phyloP scores from a whole-genome alignment of 805 yeast species.

The Komagataella phaffii region DNA sequence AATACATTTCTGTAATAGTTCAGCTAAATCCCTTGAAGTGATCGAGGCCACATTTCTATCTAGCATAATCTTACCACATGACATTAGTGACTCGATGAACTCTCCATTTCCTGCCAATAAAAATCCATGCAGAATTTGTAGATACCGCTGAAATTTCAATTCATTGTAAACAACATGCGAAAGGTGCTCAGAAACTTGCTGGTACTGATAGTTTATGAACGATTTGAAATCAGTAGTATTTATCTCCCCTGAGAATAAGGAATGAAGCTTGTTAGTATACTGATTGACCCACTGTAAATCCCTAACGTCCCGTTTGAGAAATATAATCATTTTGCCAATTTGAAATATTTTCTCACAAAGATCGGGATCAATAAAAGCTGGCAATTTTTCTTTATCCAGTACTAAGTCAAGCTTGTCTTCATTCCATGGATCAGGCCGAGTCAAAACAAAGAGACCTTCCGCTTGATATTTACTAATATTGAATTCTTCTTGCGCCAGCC shows the following conservation, averaged over 20 bases:
- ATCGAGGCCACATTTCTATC: slow-evolving; percentile 49
- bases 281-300: slow-evolving; percentile 53
- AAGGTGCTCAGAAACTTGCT: slow-evolving; percentile 38
- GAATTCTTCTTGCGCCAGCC: slow-evolving; percentile 58
- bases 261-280: slow-evolving; percentile 9
- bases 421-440: neutral
- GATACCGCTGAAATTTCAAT: slow-evolving; percentile 34
- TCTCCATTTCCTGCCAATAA: slow-evolving; percentile 71
- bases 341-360: slow-evolving; percentile 36
- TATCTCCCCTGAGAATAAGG: neutral
- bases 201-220: slow-evolving; percentile 28
- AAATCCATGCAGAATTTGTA: slow-evolving; percentile 50
- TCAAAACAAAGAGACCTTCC: slow-evolving; percentile 46
- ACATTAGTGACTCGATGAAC: slow-evolving; percentile 54
- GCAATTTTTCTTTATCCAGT: slow-evolving; percentile 20
- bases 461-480: slow-evolving; percentile 21
- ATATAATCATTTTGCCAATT: slow-evolving; percentile 62
- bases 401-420: slow-evolving; percentile 1
- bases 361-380: slow-evolving; percentile 26
- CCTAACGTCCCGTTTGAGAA: slow-evolving; percentile 49
- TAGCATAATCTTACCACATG: slow-evolving; percentile 38
- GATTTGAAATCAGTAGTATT: neutral
- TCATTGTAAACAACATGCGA: slow-evolving; percentile 34
- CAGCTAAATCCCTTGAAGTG: slow-evolving; percentile 52
- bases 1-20: slow-evolving; percentile 52